Conservation (phyloP, 345 rosid genomes). For the Salix exigua region DNA sequence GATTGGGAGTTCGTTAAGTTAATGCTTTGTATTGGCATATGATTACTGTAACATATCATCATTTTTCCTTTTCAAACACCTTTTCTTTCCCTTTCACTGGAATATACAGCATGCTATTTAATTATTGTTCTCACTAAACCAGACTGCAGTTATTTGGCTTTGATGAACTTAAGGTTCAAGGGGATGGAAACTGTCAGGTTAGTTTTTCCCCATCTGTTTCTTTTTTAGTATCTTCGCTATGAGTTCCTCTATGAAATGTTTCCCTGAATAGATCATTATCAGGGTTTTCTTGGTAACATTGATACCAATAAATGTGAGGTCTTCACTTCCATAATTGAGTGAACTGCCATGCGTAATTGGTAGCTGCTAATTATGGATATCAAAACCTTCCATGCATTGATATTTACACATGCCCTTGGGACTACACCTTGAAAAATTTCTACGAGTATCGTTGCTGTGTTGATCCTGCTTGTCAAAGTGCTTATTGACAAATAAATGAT, state of each 20-base stretch:
- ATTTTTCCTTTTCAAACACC: not conserved
- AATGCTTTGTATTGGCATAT: not conserved
- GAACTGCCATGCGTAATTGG: not conserved
- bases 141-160: slow-evolving; percentile 57
- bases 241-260: not conserved
- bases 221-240: not conserved
- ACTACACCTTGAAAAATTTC: not conserved
- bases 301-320: not conserved
- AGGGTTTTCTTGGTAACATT: not conserved
- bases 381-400: not conserved
- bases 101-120: not conserved
- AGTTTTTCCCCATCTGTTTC: slow-evolving; percentile 9
- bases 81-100: not conserved
- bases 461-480: not conserved
- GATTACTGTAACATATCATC: not conserved
- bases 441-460: not conserved
- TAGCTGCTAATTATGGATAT: not conserved
- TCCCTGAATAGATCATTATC: not conserved
- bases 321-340: not conserved
- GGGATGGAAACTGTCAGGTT: slow-evolving; percentile 87
- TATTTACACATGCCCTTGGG: not conserved
- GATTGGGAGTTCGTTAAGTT: not conserved
- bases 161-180: slow-evolving; percentile 61
- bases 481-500: not conserved
- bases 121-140: not conserved